Evolutionary conservation across 106 monocot genomes (phyloP).

Genomic region (Dendrobium huoshanense): DNA sequence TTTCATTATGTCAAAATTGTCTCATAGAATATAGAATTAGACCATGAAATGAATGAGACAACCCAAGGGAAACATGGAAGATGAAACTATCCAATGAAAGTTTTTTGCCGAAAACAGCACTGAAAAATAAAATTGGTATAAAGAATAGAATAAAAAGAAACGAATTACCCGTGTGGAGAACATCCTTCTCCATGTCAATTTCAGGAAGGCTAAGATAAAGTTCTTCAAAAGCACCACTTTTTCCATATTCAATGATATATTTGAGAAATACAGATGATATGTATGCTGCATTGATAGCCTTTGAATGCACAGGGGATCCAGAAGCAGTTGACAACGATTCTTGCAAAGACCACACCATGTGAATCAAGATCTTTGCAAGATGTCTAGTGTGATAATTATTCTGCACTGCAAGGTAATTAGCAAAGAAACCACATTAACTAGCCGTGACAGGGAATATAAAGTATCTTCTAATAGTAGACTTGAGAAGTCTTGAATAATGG

Average conservation of each 20-base stretch:
- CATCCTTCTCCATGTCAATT: conserved; percentile 38
- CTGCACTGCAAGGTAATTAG: conserved; percentile 54
- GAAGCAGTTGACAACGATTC: conserved; percentile 38
- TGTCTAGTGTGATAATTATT: conserved; percentile 86
- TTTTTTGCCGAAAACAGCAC: background rate
- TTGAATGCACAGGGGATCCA: conserved; percentile 42
- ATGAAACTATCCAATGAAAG: background rate
- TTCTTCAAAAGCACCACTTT: conserved; percentile 63
- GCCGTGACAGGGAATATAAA: background rate
- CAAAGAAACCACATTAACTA: conserved; percentile 8
- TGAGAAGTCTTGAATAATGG: background rate
- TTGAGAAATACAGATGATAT: conserved; percentile 92
- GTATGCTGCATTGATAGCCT: conserved; percentile 81
- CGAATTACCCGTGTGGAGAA: conserved; percentile 46
- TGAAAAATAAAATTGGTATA: background rate
- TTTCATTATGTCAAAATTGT: background rate
- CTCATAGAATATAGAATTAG: background rate
- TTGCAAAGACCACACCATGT: conserved; percentile 82
- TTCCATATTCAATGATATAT: conserved; percentile 79
- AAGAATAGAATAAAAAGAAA: background rate
- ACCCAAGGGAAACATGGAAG: background rate
- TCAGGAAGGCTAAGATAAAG: conserved; percentile 59
- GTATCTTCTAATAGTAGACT: background rate
- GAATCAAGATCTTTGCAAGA: conserved; percentile 87
- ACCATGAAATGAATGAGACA: background rate